Base-by-base conservation (phyloP, 495 filamentous ascomycete genomes). In the Hypoxylon cercidicola region DNA sequence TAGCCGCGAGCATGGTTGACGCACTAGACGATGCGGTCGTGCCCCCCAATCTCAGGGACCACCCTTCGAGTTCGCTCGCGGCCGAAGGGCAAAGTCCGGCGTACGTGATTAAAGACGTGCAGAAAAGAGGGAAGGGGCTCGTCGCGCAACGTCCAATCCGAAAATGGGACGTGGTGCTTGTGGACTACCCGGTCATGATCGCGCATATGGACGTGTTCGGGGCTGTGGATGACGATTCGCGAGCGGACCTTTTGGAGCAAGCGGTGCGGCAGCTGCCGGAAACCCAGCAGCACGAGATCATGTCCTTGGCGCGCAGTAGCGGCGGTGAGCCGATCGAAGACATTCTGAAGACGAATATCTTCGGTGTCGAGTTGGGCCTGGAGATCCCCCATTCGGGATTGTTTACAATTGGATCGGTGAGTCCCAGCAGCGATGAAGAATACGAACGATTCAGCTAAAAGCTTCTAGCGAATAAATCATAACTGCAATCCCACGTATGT, bases 271-370 rank as follows among this genome's bases (percentile, higher is more conserved):
- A 68, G 39, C 47, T 76, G 12, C 62, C 71, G 0, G 35, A 56
- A 37, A 43, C 65, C 30, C 60, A 70, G 51, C 53, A 57, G 46
- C 45, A 15, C 4, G 50, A 52, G 9, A 35, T 76, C 0, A 13
- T 66, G 18, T 50, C 60, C 0, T 44, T 92, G 63, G 85, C 90
- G 34, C 88, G 90, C 65, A 91, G 90, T 73, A 88, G 84, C 1
- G 89, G 88, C 10, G 89, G 89, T 8, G 88, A 88, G 34, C 78
- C 89, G 5, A 73, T 87, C 19, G 87, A 92, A 61, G 91, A 93
- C 72, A 82, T 91, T 15, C 82, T 90, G 35, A 82, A 84, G 12
- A 92, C 91, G 81, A 78, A 76, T 32, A 73, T 70, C 13, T 78
- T 76, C 19, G 75, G 68, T 0, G 69, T 78, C 5, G 75, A 76